These are phyloP conservation scores for Nakazawaea wickerhamii DNA, from an alignment of 805 yeast species.

Conservation along the genomic window DNA sequence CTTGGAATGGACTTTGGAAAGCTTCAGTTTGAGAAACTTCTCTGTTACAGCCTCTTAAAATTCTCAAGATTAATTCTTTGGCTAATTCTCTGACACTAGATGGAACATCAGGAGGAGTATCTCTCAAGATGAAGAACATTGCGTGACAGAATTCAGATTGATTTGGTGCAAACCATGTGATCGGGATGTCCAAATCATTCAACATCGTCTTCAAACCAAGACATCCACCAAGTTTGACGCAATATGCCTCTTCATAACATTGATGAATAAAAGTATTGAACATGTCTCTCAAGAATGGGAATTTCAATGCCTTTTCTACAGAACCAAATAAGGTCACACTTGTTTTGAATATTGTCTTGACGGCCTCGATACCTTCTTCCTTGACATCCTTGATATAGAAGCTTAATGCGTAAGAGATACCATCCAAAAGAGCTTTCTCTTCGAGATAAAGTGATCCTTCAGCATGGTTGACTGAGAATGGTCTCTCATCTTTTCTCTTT, in stretches of 20 bases:
- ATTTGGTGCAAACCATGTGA: constrained; percentile 66
- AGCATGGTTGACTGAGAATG: constrained; percentile 69
- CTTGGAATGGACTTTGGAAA: constrained; percentile 67
- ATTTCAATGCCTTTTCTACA: constrained; percentile 57
- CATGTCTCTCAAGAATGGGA: constrained; percentile 71
- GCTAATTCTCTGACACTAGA: constrained; percentile 71
- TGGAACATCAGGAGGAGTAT: constrained; percentile 86
- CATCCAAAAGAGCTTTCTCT: constrained; percentile 66
- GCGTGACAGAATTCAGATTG: constrained; percentile 85
- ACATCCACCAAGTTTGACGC: constrained; percentile 84
- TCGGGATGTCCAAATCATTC: constrained; percentile 60
- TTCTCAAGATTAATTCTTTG: constrained; percentile 53
- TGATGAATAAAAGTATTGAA: constrained; percentile 82
- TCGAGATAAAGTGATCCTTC: constrained; percentile 72
- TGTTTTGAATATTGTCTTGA: constrained; percentile 55
- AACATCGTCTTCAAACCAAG: constrained; percentile 74
- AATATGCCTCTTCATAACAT: constrained; percentile 86
- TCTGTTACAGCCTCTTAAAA: constrained; percentile 61
- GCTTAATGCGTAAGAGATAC: constrained; percentile 74
- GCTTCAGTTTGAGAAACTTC: constrained; percentile 58
- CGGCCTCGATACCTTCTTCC: constrained; percentile 62
- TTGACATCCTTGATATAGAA: constrained; percentile 69
- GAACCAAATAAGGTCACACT: constrained; percentile 65
- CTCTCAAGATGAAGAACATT: constrained; percentile 83
- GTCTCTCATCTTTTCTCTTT: constrained; percentile 58